Evolutionary conservation across 1,284 basidiomycete species (phyloP).

Genomic region (Boletus semigastroideus): DNA sequence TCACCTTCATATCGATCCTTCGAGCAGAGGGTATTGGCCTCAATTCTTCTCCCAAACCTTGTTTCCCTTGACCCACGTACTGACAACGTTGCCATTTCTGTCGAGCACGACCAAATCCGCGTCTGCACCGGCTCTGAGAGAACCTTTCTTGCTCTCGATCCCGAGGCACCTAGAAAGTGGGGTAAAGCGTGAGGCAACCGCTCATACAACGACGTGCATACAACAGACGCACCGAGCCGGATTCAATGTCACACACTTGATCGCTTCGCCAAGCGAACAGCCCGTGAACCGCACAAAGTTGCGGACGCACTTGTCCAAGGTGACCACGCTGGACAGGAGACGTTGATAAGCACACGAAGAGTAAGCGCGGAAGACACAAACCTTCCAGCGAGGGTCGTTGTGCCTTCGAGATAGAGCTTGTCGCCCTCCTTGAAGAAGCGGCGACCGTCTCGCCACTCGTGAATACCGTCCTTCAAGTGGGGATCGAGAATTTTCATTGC

Average conservation of each 20-base stretch:
- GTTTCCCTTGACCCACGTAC: constrained; percentile 81
- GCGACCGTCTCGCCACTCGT: constrained; percentile 84
- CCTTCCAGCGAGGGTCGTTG: constrained; percentile 86
- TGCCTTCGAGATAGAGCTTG: constrained; percentile 80
- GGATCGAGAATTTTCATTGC: constrained; percentile 90
- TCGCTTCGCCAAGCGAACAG: constrained; percentile 78
- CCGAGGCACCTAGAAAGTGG: constrained; percentile 59
- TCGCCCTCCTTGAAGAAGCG: constrained; percentile 80
- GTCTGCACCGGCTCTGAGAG: constrained; percentile 74
- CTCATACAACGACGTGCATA: neutral
- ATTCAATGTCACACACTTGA: constrained; percentile 82
- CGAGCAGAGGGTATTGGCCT: neutral
- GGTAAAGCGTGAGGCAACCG: neutral
- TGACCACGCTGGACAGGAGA: constrained; percentile 57
- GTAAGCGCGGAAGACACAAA: constrained; percentile 2
- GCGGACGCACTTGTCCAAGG: constrained; percentile 78
- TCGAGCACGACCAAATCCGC: constrained; percentile 82
- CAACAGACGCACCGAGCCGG: constrained; percentile 61
- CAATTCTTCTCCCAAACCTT: constrained; percentile 56
- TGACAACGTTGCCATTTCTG: constrained; percentile 63
- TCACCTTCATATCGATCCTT: neutral
- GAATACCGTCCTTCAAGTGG: constrained; percentile 76
- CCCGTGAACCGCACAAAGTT: constrained; percentile 84
- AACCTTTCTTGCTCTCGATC: constrained; percentile 78
- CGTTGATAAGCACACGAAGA: neutral